Evolutionary conservation across 2,329 filamentous ascomycete genomes (phyloP).

Genomic region (Talaromyces albobiverticillius): DNA sequence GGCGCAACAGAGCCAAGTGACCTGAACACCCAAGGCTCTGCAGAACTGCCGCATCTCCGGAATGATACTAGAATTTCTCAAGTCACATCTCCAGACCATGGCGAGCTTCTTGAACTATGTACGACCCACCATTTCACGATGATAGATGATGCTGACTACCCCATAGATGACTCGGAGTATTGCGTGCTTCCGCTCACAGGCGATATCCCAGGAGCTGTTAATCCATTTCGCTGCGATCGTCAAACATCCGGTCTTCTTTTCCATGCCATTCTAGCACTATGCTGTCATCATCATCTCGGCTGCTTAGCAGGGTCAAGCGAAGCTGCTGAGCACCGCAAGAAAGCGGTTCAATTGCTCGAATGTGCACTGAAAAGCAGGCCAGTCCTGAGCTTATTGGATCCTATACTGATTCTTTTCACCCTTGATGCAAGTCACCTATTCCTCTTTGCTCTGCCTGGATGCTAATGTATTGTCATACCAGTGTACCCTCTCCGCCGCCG

Average conservation of each 20-base stretch:
- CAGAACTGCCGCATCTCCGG: too few relatives aligned
- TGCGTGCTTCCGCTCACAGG: conserved; percentile 32
- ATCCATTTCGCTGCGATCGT: conserved; percentile 30
- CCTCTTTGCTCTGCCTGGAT: neutral
- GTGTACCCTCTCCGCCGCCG: conserved; percentile 34
- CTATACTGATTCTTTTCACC: conserved; percentile 31
- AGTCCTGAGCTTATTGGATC: conserved; percentile 23
- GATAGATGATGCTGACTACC: conserved; percentile 1
- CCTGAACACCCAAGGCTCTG: too few relatives aligned
- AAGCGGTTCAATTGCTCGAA: conserved; percentile 25
- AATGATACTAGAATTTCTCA: too few relatives aligned
- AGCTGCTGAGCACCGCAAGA: conserved; percentile 10
- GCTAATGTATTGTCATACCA: conserved; percentile 12
- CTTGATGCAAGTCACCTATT: conserved; percentile 28
- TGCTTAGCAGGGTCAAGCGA: conserved; percentile 19
- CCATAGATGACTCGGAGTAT: conserved; percentile 33
- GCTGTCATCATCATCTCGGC: conserved; percentile 31
- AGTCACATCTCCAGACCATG: neutral
- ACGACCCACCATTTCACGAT: neutral
- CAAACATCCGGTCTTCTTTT: conserved; percentile 26
- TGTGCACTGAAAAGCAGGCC: conserved; percentile 14
- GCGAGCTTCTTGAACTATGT: neutral
- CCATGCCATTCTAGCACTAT: conserved; percentile 23
- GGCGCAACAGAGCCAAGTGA: too few relatives aligned
- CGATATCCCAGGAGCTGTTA: conserved; percentile 29